These are phyloP conservation scores for Lomentospora prolificans DNA, from an alignment of 2,329 filamentous ascomycete genomes.

Conservation along the genomic window DNA sequence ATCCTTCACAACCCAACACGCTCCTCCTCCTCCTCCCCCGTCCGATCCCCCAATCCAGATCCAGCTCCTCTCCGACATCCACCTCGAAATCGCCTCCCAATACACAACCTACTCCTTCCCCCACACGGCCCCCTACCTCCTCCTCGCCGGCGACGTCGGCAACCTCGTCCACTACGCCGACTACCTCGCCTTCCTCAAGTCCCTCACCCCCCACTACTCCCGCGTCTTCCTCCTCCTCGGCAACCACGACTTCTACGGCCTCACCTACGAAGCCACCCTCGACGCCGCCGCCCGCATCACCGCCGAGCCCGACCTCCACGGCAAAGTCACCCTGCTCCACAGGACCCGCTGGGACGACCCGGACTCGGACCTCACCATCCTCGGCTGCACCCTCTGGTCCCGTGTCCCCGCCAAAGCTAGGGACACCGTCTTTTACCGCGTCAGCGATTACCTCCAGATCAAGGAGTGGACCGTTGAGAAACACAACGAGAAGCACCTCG, in stretches of 20 bases:
- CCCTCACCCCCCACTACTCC: constrained; percentile 30
- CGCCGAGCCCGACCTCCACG: constrained; percentile 25
- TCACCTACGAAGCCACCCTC: constrained; percentile 27
- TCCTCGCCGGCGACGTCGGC: constrained; percentile 41
- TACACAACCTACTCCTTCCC: constrained; percentile 32
- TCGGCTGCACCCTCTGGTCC: constrained; percentile 52
- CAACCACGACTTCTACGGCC: constrained; percentile 44
- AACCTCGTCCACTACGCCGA: constrained; percentile 34
- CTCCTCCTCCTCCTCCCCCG: constrained; percentile 4
- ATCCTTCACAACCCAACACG: not conserved
- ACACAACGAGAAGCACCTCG: constrained; percentile 37
- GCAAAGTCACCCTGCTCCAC: constrained; percentile 34
- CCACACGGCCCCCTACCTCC: constrained; percentile 28
- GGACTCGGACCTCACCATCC: constrained; percentile 33
- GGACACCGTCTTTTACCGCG: constrained; percentile 28
- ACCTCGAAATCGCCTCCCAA: constrained; percentile 35
- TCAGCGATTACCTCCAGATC: constrained; percentile 48
- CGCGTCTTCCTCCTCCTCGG: constrained; percentile 39
- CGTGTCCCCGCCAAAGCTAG: constrained; percentile 28
- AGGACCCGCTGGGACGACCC: constrained; percentile 24
- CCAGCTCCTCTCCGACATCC: constrained; percentile 39
- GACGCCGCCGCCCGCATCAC: constrained; percentile 25
- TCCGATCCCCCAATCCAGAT: constrained; percentile 12
- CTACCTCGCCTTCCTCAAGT: constrained; percentile 32
- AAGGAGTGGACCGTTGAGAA: constrained; percentile 35